A percentile compares a stretch with the other conserved stretches of the same genome.
Conservation (phyloP, 2,329 filamentous ascomycete species). For the Talaromyces sp. region DNA sequence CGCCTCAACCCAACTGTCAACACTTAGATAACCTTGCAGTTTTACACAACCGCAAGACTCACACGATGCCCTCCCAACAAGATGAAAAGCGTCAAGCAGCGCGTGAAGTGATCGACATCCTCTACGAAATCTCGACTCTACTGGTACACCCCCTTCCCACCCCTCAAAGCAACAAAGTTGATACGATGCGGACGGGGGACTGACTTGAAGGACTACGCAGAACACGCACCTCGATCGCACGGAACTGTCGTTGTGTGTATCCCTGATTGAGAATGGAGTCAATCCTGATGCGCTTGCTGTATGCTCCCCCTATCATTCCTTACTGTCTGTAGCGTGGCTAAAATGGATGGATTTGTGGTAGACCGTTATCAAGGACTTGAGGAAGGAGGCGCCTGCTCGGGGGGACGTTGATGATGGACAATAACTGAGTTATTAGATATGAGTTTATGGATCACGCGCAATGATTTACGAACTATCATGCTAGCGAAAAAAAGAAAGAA, state of each 20-base stretch:
- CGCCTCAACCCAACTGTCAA: neutral
- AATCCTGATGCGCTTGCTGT: constrained; percentile 94
- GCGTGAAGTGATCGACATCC: constrained; percentile 50
- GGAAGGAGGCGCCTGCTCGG: constrained; percentile 36
- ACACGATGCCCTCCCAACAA: constrained; percentile 39
- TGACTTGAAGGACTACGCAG: constrained; percentile 46
- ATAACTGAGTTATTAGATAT: neutral
- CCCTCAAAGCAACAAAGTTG: neutral
- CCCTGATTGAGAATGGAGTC: constrained; percentile 93
- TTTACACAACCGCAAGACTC: constrained; percentile 1
- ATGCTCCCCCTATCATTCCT: constrained; percentile 39
- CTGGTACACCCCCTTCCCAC: constrained; percentile 33
- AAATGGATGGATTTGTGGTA: constrained; percentile 21
- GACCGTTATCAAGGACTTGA: constrained; percentile 48
- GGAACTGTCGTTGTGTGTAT: constrained; percentile 90
- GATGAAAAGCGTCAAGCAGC: constrained; percentile 50
- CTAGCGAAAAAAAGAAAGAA: neutral
- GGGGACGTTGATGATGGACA: neutral
- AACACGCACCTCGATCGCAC: constrained; percentile 91
- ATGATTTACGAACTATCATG: neutral
- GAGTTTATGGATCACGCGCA: neutral
- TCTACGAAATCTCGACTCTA: constrained; percentile 49
- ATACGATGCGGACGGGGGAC: too few species aligned
- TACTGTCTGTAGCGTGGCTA: constrained; percentile 1
- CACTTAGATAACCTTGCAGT: neutral